A percentile compares a stretch with the other conserved stretches of the same genome.
Conservation (phyloP, 345 rosid species). For the Eucalyptus sideroxylon region DNA sequence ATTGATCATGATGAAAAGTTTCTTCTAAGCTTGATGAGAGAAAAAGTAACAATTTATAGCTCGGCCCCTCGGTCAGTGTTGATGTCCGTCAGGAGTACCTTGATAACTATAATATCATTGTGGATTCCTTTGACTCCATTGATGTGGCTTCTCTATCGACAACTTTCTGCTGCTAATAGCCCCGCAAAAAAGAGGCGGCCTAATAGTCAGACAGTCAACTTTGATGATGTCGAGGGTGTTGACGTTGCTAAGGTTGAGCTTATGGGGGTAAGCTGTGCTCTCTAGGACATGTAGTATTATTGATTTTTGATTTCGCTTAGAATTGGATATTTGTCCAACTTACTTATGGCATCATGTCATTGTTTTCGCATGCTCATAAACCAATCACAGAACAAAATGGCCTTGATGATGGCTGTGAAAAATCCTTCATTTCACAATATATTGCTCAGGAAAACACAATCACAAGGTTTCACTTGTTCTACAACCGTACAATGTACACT, state of each 20-base stretch:
- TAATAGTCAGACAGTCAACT: slow-evolving; percentile 45
- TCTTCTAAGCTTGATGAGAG: slow-evolving; percentile 87
- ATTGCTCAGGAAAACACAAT: background rate
- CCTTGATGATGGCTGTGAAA: too few species aligned
- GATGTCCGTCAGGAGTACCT: slow-evolving; percentile 51
- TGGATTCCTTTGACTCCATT: slow-evolving; percentile 90
- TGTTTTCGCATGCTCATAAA: too few species aligned
- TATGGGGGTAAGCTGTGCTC: slow-evolving; percentile 46
- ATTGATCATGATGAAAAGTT: slow-evolving; percentile 86
- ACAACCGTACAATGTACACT: too few species aligned
- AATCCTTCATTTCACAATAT: too few species aligned
- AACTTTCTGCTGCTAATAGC: slow-evolving; percentile 77
- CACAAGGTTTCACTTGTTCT: too few species aligned
- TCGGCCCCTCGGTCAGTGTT: slow-evolving; percentile 84
- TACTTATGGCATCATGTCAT: background rate
- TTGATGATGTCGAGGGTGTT: slow-evolving; percentile 95
- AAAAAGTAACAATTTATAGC: slow-evolving; percentile 65
- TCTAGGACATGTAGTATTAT: background rate
- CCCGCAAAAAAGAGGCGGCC: slow-evolving; percentile 65
- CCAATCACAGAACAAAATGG: too few species aligned
- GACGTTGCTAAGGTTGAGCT: slow-evolving; percentile 91
- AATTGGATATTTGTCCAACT: background rate
- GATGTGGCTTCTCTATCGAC: slow-evolving; percentile 96
- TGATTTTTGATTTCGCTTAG: background rate
- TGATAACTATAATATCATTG: slow-evolving; percentile 58